Evolutionary conservation across 768 basidiomycete genomes (phyloP).

Genomic region (Phaeotremella fagi): DNA sequence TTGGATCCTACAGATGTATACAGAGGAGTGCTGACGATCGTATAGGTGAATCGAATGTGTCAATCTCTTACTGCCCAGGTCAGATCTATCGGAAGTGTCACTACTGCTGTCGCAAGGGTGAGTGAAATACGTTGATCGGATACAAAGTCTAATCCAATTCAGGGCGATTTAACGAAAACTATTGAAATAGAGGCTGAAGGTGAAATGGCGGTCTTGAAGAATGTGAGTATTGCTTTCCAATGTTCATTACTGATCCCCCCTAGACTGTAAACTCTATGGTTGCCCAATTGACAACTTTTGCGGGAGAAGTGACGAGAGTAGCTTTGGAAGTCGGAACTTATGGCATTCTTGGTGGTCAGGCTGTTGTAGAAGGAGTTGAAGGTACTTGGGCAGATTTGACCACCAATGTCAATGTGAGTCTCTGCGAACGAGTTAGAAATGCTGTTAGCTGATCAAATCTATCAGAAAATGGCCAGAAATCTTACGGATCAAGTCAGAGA

Average conservation of each 20-base stretch:
- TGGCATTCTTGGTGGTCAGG: slow-evolving; percentile 48
- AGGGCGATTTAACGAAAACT: slow-evolving; percentile 54
- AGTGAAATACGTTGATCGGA: too few species aligned
- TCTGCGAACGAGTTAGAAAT: not conserved
- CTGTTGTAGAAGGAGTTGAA: slow-evolving; percentile 48
- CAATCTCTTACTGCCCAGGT: slow-evolving; percentile 52
- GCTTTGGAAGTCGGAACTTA: slow-evolving; percentile 49
- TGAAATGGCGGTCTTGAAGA: slow-evolving; percentile 63
- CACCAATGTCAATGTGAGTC: slow-evolving; percentile 48
- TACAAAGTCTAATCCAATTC: not conserved
- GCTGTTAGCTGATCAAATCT: not conserved
- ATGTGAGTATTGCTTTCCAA: slow-evolving; percentile 30
- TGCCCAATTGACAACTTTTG: slow-evolving; percentile 43
- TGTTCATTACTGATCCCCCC: not conserved
- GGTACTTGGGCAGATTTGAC: slow-evolving; percentile 48
- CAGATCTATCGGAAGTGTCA: slow-evolving; percentile 49
- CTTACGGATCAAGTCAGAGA: slow-evolving; percentile 49
- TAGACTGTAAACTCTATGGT: slow-evolving; percentile 50
- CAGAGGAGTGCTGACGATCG: slow-evolving; percentile 3
- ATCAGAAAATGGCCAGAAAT: slow-evolving; percentile 48
- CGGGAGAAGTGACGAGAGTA: slow-evolving; percentile 48
- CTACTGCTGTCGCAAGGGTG: slow-evolving; percentile 49
- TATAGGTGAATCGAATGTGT: slow-evolving; percentile 50
- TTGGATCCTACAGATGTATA: not conserved
- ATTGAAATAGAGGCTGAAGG: slow-evolving; percentile 87